These are phyloP conservation scores for Citrus unshiu DNA, from an alignment of 345 rosid genomes.

Conservation along the genomic window DNA sequence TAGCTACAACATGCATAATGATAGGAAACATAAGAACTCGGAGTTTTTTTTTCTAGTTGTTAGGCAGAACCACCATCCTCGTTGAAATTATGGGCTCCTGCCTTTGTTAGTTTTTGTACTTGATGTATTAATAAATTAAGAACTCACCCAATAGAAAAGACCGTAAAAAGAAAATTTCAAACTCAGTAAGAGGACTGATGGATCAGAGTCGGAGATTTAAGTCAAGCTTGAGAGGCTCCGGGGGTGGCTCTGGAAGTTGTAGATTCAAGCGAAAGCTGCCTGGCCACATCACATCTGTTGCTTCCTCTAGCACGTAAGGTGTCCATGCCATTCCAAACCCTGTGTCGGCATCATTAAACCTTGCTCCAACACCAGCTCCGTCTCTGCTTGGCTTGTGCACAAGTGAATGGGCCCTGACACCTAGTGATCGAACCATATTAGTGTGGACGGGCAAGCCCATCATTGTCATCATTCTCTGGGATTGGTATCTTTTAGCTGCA, in stretches of 20 bases:
- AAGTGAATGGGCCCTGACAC: constrained; percentile 51
- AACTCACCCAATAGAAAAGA: constrained; percentile 7
- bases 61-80: constrained; percentile 15
- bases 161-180: constrained; percentile 10
- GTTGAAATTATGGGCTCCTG: constrained; percentile 6
- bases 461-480: constrained; percentile 56
- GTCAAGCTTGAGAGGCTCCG: constrained; percentile 46
- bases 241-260: constrained; percentile 28
- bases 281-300: constrained; percentile 59
- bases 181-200: constrained; percentile 9
- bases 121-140: constrained; percentile 20
- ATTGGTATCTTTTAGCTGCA: constrained; percentile 55
- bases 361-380: constrained; percentile 36
- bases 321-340: constrained; percentile 34
- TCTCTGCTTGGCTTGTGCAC: constrained; percentile 52
- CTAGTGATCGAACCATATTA: constrained; percentile 46
- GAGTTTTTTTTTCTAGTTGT: constrained; percentile 3
- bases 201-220: constrained; percentile 58
- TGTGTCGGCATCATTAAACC: constrained; percentile 36
- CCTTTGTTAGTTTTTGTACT: constrained; percentile 27
- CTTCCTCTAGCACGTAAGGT: constrained; percentile 37
- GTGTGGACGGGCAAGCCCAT: constrained; percentile 37
- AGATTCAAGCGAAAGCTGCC: constrained; percentile 68
- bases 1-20: not conserved
- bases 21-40: constrained; percentile 6